Conservation (phyloP, 257 asterid genomes). For the Solanum infundibuliforme region DNA sequence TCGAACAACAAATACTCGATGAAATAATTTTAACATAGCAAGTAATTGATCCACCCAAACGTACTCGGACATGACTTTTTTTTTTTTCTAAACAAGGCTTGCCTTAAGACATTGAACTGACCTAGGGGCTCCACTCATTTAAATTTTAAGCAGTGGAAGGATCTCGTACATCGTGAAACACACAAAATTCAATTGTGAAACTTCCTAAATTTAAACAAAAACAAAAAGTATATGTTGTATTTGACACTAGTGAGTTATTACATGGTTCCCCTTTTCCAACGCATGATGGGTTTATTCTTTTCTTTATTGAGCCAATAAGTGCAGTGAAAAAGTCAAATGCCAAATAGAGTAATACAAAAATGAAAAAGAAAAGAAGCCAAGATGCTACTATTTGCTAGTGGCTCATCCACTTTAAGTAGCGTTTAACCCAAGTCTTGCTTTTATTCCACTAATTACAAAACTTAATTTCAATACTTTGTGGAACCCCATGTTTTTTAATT, state of each 20-base stretch:
- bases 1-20: neutral
- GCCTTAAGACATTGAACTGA: neutral
- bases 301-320: neutral
- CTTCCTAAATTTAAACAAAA: neutral
- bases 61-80: neutral
- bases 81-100: neutral
- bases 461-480: neutral
- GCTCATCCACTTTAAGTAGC: conserved; percentile 15
- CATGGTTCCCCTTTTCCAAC: neutral
- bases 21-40: neutral
- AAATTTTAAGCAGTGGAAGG: neutral
- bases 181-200: neutral
- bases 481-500: neutral
- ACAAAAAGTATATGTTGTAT: neutral
- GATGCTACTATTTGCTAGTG: conserved; percentile 3
- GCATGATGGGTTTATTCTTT: neutral
- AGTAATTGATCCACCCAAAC: neutral
- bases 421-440: conserved; percentile 21
- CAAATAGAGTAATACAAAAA: neutral
- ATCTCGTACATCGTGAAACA: neutral
- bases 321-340: neutral
- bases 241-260: neutral
- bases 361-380: neutral
- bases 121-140: neutral
- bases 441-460: conserved; percentile 9